phyloP scores from a whole-genome alignment of 352 stramenopile genomes.

The Pythium brassicae region DNA sequence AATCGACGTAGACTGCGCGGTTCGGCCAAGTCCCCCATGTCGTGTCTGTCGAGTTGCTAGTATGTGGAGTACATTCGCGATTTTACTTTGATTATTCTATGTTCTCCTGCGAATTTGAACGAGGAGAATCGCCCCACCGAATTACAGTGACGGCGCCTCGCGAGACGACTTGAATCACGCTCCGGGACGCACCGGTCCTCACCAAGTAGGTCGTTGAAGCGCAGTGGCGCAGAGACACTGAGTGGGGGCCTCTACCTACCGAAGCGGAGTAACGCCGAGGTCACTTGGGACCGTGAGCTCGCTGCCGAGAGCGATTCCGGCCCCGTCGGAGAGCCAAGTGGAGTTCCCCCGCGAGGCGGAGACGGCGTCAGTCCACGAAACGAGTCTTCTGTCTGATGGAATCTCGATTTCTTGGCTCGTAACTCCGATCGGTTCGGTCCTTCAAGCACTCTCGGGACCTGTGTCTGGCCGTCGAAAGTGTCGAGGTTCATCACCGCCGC shows the following conservation, averaged over 20 bases:
- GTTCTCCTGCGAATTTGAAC: no score
- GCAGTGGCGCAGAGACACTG: no score
- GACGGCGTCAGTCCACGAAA: slow-evolving; percentile 9
- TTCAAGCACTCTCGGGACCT: background rate
- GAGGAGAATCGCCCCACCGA: no score
- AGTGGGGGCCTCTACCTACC: background rate
- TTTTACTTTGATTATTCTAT: no score
- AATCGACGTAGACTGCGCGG: no score
- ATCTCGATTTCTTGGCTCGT: background rate
- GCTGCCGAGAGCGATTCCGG: background rate
- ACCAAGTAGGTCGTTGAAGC: no score
- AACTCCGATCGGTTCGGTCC: background rate
- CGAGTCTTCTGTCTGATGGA: background rate
- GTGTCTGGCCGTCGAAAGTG: background rate
- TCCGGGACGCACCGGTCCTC: no score
- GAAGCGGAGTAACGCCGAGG: background rate
- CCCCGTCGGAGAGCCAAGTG: background rate
- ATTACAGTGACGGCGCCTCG: no score
- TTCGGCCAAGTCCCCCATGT: no score
- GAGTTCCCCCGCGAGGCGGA: background rate
- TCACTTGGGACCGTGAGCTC: background rate
- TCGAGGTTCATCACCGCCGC: background rate
- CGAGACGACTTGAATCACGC: no score
- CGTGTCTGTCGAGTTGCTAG: no score
- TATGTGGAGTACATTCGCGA: no score